Base-by-base conservation (phyloP, 2,329 filamentous ascomycete species). In the Botryosphaeria agaves region DNA sequence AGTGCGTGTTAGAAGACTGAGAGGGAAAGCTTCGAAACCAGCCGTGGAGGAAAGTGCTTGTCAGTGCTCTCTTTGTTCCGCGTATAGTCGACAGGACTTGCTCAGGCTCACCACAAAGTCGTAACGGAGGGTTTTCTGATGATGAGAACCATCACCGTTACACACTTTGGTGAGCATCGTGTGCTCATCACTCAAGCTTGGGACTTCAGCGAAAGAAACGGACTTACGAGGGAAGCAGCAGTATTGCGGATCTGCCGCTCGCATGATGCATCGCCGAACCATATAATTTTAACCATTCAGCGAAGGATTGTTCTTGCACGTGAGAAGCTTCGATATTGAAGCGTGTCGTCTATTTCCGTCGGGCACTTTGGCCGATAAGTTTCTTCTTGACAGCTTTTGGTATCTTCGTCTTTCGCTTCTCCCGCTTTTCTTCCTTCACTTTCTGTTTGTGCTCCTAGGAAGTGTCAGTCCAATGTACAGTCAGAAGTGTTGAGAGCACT, bases 351-450 rank as follows among this genome's bases (percentile, higher is more conserved):
- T 79, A 77, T 46, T 68, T 71, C 41, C 71, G 45, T 61, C 33
- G 70, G 62, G 11, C 66, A 64, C 38, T 62, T 61, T 42, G 37
- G 33, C 65, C 67, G 16, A 92, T 70, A 34, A 92, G 56, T 50
- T 78, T 81, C 64, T 94, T 95, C 68, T 98, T 98, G 19, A 93
- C 41, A 49, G 91, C 74, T 59, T 98, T 98, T 0, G 89, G 87
- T 57, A 98, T 92, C 64, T 98, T 98, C 3, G 81, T 79, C 53
- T 87, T 82, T 36, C 89, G 65, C 61, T 91, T 84, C 53, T 94
- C 85, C 20, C 83, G 74, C 61, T 93, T 94, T 46, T 85, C 87
- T 46, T 94, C 87, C 58, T 95, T 98, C 41, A 94, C 78, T 2
- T 78, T 76, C 50, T 72, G 70, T 53, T 98, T 98, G 53, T 94